Conservation (phyloP, 2,329 filamentous ascomycete genomes). For the Diplodia seriata region DNA sequence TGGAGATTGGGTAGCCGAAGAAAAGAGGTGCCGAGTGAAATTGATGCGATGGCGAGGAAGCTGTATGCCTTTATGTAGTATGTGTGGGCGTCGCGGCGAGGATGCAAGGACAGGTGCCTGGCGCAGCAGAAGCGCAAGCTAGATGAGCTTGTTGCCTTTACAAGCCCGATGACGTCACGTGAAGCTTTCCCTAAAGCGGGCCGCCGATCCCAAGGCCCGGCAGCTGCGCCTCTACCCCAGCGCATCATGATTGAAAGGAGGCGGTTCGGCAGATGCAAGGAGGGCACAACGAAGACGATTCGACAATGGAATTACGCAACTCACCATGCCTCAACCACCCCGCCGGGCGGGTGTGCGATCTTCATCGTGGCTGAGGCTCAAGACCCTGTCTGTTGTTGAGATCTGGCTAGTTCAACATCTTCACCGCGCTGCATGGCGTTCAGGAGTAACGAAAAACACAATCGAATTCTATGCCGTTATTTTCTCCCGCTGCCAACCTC, state of each 20-base stretch:
- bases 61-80: slow-evolving; percentile 19
- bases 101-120: background rate
- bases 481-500: slow-evolving; percentile 44
- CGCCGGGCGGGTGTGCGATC: background rate
- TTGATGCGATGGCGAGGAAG: background rate
- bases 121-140: slow-evolving; percentile 10
- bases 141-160: slow-evolving; percentile 28
- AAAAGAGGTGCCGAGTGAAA: background rate
- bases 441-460: slow-evolving; percentile 31
- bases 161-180: slow-evolving; percentile 31
- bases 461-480: slow-evolving; percentile 49
- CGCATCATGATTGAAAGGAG: background rate
- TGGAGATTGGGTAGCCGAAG: background rate
- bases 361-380: background rate
- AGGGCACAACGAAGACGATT: background rate
- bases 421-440: background rate
- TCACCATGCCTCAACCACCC: background rate
- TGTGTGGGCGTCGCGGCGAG: slow-evolving; percentile 5
- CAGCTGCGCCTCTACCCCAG: background rate
- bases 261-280: background rate
- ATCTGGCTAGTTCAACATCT: slow-evolving; percentile 1
- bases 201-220: background rate
- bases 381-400: background rate
- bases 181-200: slow-evolving; percentile 1
- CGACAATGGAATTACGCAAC: background rate